Evolutionary conservation across 2,329 filamentous ascomycete species (phyloP).

Genomic region (Claviceps pazoutovae): DNA sequence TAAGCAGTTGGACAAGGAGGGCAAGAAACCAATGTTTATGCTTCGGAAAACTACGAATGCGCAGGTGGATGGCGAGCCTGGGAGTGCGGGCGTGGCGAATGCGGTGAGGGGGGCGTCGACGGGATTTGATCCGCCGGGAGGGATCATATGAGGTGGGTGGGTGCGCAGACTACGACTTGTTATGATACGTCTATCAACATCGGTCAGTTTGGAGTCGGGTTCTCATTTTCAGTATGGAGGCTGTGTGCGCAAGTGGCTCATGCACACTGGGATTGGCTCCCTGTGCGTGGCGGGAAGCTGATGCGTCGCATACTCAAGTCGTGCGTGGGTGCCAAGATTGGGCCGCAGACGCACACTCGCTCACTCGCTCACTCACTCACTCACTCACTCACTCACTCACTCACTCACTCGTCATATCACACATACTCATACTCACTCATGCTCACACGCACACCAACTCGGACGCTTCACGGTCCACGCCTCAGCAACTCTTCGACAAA

Average conservation of each 20-base stretch:
- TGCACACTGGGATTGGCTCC: too few relatives aligned
- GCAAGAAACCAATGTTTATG: constrained; percentile 99
- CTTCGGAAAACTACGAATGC: constrained; percentile 53
- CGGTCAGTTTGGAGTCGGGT: too few relatives aligned
- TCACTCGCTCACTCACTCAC: too few relatives aligned
- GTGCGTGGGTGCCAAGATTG: too few relatives aligned
- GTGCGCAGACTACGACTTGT: neutral
- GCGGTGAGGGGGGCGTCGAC: constrained; percentile 29
- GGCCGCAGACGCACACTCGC: too few relatives aligned
- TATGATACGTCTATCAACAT: too few relatives aligned
- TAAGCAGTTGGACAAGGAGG: constrained; percentile 93
- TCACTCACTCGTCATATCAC: neutral
- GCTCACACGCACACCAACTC: neutral
- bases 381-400: too few relatives aligned
- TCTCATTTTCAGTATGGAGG: too few relatives aligned
- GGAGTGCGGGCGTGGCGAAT: constrained; percentile 37
- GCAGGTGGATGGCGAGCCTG: constrained; percentile 36
- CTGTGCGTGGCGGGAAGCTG: too few relatives aligned
- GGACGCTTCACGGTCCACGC: neutral
- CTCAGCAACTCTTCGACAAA: neutral
- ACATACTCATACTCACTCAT: neutral
- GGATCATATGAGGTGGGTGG: constrained; percentile 34
- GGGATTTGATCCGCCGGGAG: constrained; percentile 44
- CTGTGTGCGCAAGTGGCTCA: too few relatives aligned
- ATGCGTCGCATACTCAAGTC: too few relatives aligned